phyloP scores from a whole-genome alignment of 768 basidiomycete species.

The Clavulina sp. region DNA sequence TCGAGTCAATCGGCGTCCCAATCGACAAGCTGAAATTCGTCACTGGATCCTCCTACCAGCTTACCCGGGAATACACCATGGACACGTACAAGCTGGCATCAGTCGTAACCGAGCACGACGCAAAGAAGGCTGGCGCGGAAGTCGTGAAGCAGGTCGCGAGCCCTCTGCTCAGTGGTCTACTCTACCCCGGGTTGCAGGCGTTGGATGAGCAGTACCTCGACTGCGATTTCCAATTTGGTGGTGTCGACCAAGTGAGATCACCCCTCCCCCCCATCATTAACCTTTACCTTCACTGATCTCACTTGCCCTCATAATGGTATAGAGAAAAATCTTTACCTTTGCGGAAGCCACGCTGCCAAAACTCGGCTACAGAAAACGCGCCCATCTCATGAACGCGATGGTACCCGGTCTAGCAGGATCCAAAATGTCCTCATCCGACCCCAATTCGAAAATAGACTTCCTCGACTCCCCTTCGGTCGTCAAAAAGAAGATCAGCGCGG shows the following conservation, averaged over 20 bases:
- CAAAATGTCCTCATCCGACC: conserved; percentile 97
- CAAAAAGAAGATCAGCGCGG: conserved; percentile 75
- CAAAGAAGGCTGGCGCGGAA: conserved; percentile 95
- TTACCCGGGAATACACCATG: conserved; percentile 78
- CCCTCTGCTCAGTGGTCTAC: conserved; percentile 72
- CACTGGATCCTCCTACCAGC: conserved; percentile 83
- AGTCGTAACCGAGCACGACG: conserved; percentile 88
- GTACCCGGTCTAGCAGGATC: conserved; percentile 86
- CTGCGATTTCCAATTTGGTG: conserved; percentile 95
- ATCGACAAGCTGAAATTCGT: conserved; percentile 69
- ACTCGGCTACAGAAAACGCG: conserved; percentile 83
- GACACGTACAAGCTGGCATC: conserved; percentile 88
- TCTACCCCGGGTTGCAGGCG: conserved; percentile 94
- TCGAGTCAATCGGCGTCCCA: conserved; percentile 80
- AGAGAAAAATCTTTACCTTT: conserved; percentile 98
- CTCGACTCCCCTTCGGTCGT: conserved; percentile 72
- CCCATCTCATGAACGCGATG: conserved; percentile 97
- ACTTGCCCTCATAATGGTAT: conserved; percentile 5
- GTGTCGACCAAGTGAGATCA: conserved; percentile 97
- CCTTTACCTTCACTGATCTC: neutral
- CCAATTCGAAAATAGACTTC: conserved; percentile 96
- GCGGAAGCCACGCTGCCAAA: conserved; percentile 90
- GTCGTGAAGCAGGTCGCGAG: conserved; percentile 96
- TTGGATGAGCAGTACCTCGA: conserved; percentile 94
- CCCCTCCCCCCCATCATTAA: no score